Base-by-base conservation (phyloP, 2,329 filamentous ascomycete species). In the Colletotrichum acutatum region DNA sequence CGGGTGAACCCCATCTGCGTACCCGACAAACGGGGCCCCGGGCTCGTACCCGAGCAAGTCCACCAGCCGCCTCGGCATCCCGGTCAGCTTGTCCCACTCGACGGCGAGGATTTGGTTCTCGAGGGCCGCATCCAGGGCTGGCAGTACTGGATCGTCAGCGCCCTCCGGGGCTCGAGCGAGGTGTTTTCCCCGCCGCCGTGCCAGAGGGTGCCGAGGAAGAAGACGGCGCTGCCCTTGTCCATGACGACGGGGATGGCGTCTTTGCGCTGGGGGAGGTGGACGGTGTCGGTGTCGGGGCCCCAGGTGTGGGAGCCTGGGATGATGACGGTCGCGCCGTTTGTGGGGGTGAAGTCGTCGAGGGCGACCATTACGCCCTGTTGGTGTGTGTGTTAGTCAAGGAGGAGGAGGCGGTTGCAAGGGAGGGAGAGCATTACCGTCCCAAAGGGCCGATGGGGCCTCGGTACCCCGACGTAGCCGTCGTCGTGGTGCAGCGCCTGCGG, bases 121-220 rank as follows among this genome's bases (percentile, higher is more conserved):
- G 61, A 76, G 77, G 79, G 78, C n/a, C 82, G 75, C 28, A 82
- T 79, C 79, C 79, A 86, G 5, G 82, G 82, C 74, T 83, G 81
- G 71, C 81, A 84, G 76, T 83, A 84, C 75, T 84, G 82, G n/a
- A 83, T 79, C 16, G 82, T 84, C 56, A 81, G 75, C 56, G 82
- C 82, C 49, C 78, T 74, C 28, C 83, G 76, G n/a, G 77, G 77
- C 34, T 66, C 72, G 28, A 76, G 64, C 16, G 79, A 78, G 6
- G 71, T 74, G 59, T 83, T 84, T 24, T 76, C 74, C n/a, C 83
- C 82, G 8, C 82, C 83, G 26, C 80, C 80, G 70, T 84, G 83
- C 80, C 81, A 83, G 7, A 82, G 75, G 11, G 80, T 83, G 22
- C 79, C 79, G 16, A 82, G 67, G 65, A 82, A 80, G 60, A 79